A percentile compares a stretch with the other conserved stretches of the same genome.
Evolutionary conservation across 225 moss, liverwort and hornwort species (phyloP).

Genomic region (Anthoceros angustus): DNA sequence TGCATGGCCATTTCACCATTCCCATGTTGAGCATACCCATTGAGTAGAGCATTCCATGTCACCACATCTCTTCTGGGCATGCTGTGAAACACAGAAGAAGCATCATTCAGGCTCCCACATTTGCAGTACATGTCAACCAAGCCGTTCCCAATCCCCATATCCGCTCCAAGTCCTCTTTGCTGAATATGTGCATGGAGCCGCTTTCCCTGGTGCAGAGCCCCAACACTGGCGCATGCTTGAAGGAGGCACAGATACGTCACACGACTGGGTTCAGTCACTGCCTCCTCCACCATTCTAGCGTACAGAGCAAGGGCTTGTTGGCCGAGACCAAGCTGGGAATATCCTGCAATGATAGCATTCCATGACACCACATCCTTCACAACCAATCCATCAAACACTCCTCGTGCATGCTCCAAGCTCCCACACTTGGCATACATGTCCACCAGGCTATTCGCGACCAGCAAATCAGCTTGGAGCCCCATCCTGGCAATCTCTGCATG

Average conservation of each 20-base stretch:
- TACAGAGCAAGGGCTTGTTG: too few species aligned
- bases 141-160: not conserved
- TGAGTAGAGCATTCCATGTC: not conserved
- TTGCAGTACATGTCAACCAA: not conserved
- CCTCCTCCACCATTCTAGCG: too few species aligned
- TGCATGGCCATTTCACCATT: not conserved
- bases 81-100: not conserved
- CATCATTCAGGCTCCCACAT: not conserved
- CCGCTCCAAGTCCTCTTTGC: not conserved
- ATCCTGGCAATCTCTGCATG: too few species aligned
- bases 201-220: not conserved
- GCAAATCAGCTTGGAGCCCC: too few species aligned
- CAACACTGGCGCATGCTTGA: not conserved
- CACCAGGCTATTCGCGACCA: too few species aligned
- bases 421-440: too few species aligned
- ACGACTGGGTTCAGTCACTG: too few species aligned
- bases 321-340: too few species aligned
- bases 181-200: not conserved
- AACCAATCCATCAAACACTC: too few species aligned
- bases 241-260: not conserved
- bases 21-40: not conserved
- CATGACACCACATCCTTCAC: too few species aligned
- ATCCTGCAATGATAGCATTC: too few species aligned
- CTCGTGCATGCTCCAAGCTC: too few species aligned
- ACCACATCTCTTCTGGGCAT: not conserved